A percentile compares a stretch with the other conserved stretches of the same genome.
These are phyloP conservation scores for Bipolaris bicolor DNA, from an alignment of 2,329 filamentous ascomycete genomes.

Conservation along the genomic window DNA sequence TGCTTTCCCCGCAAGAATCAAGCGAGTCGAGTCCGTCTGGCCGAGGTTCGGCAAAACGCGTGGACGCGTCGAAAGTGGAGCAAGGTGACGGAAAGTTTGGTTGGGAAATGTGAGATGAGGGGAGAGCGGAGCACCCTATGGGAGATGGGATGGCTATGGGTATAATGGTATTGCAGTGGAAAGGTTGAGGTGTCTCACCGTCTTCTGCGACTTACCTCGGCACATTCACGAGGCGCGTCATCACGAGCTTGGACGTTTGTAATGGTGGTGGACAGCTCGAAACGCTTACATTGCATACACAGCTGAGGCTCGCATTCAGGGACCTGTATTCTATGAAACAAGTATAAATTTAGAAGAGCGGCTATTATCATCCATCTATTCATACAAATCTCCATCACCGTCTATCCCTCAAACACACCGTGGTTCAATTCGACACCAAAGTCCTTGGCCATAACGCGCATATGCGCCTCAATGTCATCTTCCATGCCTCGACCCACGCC, in stretches of 20 bases:
- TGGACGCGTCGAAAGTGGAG: no score
- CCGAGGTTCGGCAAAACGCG: no score
- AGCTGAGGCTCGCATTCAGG: not conserved
- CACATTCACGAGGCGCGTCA: slow-evolving; percentile 13
- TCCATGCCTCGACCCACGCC: slow-evolving; percentile 86
- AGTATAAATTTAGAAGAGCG: not conserved
- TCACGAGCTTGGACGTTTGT: slow-evolving; percentile 1
- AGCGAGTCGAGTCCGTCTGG: no score
- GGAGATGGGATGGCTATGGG: no score
- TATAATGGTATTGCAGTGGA: no score
- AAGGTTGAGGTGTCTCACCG: no score
- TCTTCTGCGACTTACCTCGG: slow-evolving; percentile 17
- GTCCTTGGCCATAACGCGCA: slow-evolving; percentile 87
- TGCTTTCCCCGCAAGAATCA: no score
- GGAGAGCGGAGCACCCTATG: no score
- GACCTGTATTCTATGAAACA: not conserved
- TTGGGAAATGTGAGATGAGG: no score
- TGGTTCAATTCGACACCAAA: slow-evolving; percentile 92
- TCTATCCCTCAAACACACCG: slow-evolving; percentile 77
- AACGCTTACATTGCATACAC: not conserved
- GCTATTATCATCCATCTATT: not conserved
- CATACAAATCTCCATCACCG: not conserved
- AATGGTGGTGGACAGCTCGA: not conserved
- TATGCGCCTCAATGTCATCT: slow-evolving; percentile 86
- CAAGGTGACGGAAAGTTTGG: no score